phyloP scores from a whole-genome alignment of 2,329 filamentous ascomycete genomes.

The Colletotrichum chlorophyti region DNA sequence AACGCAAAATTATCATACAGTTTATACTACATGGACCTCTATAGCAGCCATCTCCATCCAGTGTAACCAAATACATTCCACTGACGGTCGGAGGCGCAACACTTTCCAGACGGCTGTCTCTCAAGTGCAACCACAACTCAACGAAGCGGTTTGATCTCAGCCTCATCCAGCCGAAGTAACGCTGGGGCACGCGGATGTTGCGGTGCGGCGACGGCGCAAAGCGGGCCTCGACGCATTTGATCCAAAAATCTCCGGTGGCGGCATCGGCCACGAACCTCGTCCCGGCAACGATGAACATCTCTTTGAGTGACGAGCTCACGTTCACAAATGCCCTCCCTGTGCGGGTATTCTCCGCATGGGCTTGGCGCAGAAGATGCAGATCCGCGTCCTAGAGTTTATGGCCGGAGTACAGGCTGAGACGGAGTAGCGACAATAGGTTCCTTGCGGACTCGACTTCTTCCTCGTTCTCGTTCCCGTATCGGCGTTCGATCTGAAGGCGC shows the following conservation, averaged over 20 bases:
- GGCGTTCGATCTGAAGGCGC: neutral
- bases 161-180: constrained; percentile 5
- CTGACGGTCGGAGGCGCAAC: neutral
- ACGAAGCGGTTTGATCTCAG: neutral
- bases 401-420: neutral
- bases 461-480: neutral
- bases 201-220: neutral
- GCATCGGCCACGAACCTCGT: neutral
- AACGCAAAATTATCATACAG: too few species aligned
- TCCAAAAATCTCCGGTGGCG: neutral
- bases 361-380: neutral
- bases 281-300: neutral
- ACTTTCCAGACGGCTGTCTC: neutral
- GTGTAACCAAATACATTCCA: neutral
- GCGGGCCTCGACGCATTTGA: constrained; percentile 5
- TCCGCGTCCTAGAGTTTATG: neutral
- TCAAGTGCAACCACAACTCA: neutral
- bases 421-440: neutral
- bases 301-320: neutral
- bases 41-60: neutral
- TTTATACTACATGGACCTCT: too few species aligned
- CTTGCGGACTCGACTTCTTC: neutral
- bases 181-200: neutral
- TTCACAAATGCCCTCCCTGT: neutral
- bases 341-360: neutral